A percentile compares a stretch with the other conserved stretches of the same genome.
phyloP scores from a whole-genome alignment of 208 protist species.

The Phytomonas sp. region DNA sequence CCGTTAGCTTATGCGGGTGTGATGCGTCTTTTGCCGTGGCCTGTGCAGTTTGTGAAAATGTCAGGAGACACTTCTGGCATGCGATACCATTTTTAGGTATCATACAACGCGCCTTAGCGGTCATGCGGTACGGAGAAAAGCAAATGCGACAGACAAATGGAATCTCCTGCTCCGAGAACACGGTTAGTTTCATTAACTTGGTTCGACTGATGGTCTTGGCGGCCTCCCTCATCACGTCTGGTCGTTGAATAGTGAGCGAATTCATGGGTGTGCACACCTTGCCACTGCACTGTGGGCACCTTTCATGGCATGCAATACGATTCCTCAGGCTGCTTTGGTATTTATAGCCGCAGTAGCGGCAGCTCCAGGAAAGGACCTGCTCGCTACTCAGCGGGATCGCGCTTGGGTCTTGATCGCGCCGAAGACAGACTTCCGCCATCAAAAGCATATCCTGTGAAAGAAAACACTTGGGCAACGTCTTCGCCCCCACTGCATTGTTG shows the following conservation, averaged over 20 bases:
- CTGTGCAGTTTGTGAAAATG: conserved; percentile 8
- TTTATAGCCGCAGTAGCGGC: conserved; percentile 44
- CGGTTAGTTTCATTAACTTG: conserved; percentile 35
- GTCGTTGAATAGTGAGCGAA: conserved; percentile 53
- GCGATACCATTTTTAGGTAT: conserved; percentile 30
- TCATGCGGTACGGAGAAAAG: conserved; percentile 58
- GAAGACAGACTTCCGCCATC: conserved; percentile 42
- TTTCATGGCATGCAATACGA: conserved; percentile 41
- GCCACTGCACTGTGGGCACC: conserved; percentile 68
- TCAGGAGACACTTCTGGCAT: conserved; percentile 69
- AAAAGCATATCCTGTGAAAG: conserved; percentile 42
- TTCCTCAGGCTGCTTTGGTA: conserved; percentile 46
- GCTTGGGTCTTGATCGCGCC: conserved; percentile 39
- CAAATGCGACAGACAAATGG: conserved; percentile 73
- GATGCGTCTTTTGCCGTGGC: neutral
- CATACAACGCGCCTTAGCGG: conserved; percentile 46
- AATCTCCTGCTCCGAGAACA: conserved; percentile 45
- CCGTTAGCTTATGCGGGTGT: neutral
- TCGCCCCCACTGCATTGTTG: neutral
- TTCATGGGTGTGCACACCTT: conserved; percentile 33
- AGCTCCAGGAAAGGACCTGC: conserved; percentile 46
- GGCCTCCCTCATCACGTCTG: conserved; percentile 65
- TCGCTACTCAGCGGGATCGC: conserved; percentile 39
- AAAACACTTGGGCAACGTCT: conserved; percentile 16
- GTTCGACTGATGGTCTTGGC: conserved; percentile 34